Conservation (phyloP, 768 basidiomycete genomes). For the Lactarius pseudohatsudake region DNA sequence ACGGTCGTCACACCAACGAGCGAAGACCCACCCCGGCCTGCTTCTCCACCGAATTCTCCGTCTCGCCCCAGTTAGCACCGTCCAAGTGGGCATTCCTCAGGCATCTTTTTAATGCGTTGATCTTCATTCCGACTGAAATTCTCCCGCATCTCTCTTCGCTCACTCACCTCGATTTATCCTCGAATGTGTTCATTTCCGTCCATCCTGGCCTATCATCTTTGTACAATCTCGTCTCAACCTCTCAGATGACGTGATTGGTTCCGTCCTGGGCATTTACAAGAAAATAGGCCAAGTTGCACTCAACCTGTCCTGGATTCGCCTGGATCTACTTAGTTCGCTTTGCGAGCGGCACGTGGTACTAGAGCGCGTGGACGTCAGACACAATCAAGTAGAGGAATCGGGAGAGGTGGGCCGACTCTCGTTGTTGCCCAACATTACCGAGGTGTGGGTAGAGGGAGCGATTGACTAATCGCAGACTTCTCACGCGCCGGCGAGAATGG, state of each 20-base stretch:
- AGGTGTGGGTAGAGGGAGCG: slow-evolving; percentile 74
- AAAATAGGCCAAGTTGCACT: slow-evolving; percentile 76
- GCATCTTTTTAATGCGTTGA: too few relatives aligned
- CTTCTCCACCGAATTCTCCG: too few relatives aligned
- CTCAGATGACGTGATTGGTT: slow-evolving; percentile 97
- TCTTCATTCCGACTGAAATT: too few relatives aligned
- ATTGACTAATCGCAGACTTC: too few relatives aligned
- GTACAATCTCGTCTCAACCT: slow-evolving; percentile 85
- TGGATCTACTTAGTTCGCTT: slow-evolving; percentile 93
- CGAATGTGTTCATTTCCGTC: slow-evolving; percentile 83
- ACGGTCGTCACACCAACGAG: too few relatives aligned
- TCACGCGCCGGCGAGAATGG: too few relatives aligned
- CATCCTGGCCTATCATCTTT: slow-evolving; percentile 71
- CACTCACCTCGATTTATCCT: slow-evolving; percentile 84
- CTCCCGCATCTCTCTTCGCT: slow-evolving; percentile 74
- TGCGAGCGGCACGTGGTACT: slow-evolving; percentile 87
- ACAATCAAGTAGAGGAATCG: slow-evolving; percentile 72
- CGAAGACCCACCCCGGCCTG: too few relatives aligned
- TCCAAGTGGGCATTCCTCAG: slow-evolving; percentile 28
- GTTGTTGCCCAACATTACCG: slow-evolving; percentile 70
- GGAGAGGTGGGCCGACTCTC: slow-evolving; percentile 84
- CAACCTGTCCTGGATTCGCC: slow-evolving; percentile 82
- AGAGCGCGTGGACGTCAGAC: slow-evolving; percentile 79
- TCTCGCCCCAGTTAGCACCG: too few relatives aligned
- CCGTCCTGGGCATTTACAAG: slow-evolving; percentile 86